These are phyloP conservation scores for Skeletonema tropicum DNA, from an alignment of 108 stramenopile species.

Conservation along the genomic window DNA sequence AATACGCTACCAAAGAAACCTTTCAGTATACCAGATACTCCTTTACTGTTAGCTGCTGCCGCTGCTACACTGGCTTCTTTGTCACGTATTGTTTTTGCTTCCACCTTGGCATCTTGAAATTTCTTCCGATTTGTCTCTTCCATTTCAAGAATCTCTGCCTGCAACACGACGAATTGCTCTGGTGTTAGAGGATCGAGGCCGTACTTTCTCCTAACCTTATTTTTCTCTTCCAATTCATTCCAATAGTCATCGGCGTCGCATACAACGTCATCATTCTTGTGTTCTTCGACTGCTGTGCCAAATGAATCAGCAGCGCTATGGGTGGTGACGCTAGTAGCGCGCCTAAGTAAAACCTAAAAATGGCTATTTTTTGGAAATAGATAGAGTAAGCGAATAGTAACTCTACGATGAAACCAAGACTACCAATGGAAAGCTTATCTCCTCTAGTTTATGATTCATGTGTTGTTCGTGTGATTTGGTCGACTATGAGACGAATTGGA, in stretches of 20 bases:
- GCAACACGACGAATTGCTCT: constrained; percentile 62
- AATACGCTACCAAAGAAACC: constrained; percentile 58
- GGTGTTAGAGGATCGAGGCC: constrained; percentile 58
- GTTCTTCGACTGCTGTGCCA: not conserved
- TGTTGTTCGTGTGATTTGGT: too few species aligned
- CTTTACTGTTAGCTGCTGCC: constrained; percentile 9
- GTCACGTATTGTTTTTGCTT: constrained; percentile 10
- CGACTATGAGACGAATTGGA: too few species aligned
- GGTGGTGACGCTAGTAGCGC: too few species aligned
- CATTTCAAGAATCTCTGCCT: constrained; percentile 48
- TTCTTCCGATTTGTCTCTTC: too few species aligned
- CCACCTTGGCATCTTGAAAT: too few species aligned
- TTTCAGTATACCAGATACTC: too few species aligned
- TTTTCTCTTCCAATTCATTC: constrained; percentile 54
- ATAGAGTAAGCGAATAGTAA: too few species aligned
- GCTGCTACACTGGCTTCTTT: constrained; percentile 14
- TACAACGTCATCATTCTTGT: constrained; percentile 1
- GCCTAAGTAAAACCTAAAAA: too few species aligned
- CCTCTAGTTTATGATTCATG: too few species aligned
- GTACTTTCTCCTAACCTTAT: constrained; percentile 63
- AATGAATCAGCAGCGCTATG: not conserved
- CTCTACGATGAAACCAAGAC: too few species aligned
- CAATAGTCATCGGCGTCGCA: not conserved
- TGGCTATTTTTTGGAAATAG: too few species aligned
- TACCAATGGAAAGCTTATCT: too few species aligned